Evolutionary conservation across 2,329 filamentous ascomycete species (phyloP), one percentile per base, ranked within the genome.

Genomic region (Coniosporium uncinatum): DNA sequence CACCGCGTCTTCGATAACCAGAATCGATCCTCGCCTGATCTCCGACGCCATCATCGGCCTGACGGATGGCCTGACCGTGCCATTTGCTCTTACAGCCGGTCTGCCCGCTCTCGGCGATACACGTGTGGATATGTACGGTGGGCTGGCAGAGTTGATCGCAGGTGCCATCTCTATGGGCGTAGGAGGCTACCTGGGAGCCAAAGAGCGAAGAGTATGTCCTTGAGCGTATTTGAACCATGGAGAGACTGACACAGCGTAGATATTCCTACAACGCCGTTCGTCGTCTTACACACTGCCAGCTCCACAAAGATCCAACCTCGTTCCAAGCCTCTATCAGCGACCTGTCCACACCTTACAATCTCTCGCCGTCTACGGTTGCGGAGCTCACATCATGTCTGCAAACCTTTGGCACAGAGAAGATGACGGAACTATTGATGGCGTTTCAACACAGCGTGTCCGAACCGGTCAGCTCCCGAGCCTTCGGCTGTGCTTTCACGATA

Each of bases 81-180:
- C 85, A 0, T 90, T 90, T 51, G 85, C 85, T 14, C 69, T 90
- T 29, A 88, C 83, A 0, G 85, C 86, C 0, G 85, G 85, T 14
- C 70, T 90, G 2, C 81, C 78, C 27, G 45, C 42, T 4, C 46
- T 61, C 4, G 56, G 56, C 2, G 47, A 44, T 4, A 46, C 54
- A 5, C 52, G 52, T 19, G 42, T 67, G 18, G 63, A 66, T 38
- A 58, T 67, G 36, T 42, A 84, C 48, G 85, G 81, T 39, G 85
- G 85, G 5, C 67, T 87, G 22, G 85, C 85, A 4, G 85, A 89
- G 66, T 72, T 89, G 37, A 83, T 86, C 55, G 81, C 82, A 0
- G 85, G 85, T 16, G 79, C 81, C 49, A 87, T 89, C 49, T 83
- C 77, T 41, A 89, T 89, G 85, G 85, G 85, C 1, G 68, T 89